Conservation (phyloP, 2,329 filamentous ascomycete species). For the Fusarium palustre region DNA sequence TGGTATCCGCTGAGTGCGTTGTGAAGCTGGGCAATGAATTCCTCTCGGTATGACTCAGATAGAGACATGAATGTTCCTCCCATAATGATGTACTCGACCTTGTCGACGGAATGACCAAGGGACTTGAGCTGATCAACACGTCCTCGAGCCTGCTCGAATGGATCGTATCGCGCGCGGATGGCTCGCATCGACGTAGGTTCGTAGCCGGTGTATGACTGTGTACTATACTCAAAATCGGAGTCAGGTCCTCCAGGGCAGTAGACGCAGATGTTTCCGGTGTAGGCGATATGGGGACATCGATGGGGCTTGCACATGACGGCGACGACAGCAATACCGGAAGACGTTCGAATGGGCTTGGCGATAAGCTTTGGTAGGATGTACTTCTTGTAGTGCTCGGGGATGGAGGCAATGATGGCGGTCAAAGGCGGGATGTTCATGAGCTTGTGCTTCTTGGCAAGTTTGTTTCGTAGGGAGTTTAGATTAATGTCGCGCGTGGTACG, state of each 20-base stretch:
- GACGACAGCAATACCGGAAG: constrained; percentile 96
- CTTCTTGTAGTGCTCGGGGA: constrained; percentile 99
- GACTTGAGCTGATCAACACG: constrained; percentile 97
- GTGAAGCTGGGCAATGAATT: constrained; percentile 95
- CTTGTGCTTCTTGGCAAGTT: constrained; percentile 92
- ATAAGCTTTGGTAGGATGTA: constrained; percentile 97
- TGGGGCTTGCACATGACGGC: constrained; percentile 99
- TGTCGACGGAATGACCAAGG: constrained; percentile 95
- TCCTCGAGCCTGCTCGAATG: constrained; percentile 95
- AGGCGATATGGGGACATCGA: constrained; percentile 96
- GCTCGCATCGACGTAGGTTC: constrained; percentile 99
- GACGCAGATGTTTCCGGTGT: constrained; percentile 98
- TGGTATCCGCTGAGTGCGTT: constrained; percentile 97
- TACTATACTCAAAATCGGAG: constrained; percentile 99
- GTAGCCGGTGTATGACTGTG: constrained; percentile 98
- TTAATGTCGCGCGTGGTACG: constrained; percentile 88
- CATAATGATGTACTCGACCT: constrained; percentile 99
- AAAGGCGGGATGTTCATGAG: constrained; percentile 88
- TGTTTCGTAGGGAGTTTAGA: constrained; percentile 86
- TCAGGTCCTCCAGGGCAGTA: constrained; percentile 98
- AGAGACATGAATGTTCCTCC: constrained; percentile 99
- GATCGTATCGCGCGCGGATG: constrained; percentile 95
- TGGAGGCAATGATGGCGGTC: constrained; percentile 96
- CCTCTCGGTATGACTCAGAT: constrained; percentile 86
- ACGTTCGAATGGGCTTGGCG: constrained; percentile 95